These are phyloP conservation scores for Catenaria anguillulae DNA, from an alignment of 371 early-diverging fungal genomes.

Conservation along the genomic window DNA sequence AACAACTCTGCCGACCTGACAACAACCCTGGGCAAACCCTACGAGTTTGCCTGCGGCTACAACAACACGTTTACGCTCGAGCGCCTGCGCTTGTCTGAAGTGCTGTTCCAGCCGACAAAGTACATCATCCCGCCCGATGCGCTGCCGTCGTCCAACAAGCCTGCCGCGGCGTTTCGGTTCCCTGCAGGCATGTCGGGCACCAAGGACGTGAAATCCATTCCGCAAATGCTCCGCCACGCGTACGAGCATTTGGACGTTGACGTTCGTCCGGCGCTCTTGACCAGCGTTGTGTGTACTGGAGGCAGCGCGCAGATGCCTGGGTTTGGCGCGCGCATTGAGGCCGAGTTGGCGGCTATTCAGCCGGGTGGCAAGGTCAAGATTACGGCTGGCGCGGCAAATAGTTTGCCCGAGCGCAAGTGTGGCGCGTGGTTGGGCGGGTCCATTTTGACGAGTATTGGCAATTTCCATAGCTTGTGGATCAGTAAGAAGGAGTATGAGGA, in stretches of 20 bases:
- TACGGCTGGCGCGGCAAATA: slow-evolving; percentile 62
- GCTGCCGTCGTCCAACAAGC: too few species aligned
- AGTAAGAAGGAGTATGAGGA: slow-evolving; percentile 88
- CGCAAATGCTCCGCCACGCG: not conserved
- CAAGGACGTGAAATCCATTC: not conserved
- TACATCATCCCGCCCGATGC: not conserved
- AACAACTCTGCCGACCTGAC: too few species aligned
- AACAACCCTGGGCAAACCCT: slow-evolving; percentile 13
- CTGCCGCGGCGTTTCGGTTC: too few species aligned
- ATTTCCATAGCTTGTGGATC: slow-evolving; percentile 95
- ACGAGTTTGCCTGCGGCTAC: slow-evolving; percentile 91
- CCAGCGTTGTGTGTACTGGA: slow-evolving; percentile 75
- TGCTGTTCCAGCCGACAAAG: slow-evolving; percentile 65
- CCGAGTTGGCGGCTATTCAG: slow-evolving; percentile 48
- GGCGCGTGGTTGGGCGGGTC: slow-evolving; percentile 95
- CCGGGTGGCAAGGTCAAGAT: slow-evolving; percentile 61
- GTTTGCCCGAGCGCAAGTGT: slow-evolving; percentile 65
- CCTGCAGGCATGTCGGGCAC: not conserved
- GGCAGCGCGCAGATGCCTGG: slow-evolving; percentile 76
- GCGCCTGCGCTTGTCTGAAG: slow-evolving; percentile 71
- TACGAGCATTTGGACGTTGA: slow-evolving; percentile 60
- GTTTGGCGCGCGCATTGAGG: slow-evolving; percentile 67
- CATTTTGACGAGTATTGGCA: slow-evolving; percentile 80
- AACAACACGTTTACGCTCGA: slow-evolving; percentile 64
- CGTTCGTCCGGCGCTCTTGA: slow-evolving; percentile 59